Base-by-base conservation (phyloP, 495 filamentous ascomycete genomes). In the Geopyxis carbonaria region DNA sequence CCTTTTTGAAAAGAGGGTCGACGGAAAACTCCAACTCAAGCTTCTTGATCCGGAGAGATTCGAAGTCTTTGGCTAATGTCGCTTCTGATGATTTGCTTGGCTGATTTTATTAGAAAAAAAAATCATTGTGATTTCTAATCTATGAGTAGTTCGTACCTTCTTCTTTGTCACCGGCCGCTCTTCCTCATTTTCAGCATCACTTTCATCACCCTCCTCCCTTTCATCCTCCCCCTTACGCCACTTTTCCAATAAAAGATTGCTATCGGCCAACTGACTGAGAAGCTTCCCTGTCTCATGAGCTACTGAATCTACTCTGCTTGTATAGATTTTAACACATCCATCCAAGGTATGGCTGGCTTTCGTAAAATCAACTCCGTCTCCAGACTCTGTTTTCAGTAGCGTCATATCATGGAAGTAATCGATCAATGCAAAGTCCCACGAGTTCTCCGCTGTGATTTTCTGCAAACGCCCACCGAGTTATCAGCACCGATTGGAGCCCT, bases 321-420 rank as follows among this genome's bases (percentile, higher is more conserved):
- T 99, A 56, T 99, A 99, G 53, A 99, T 95, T 65, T 99, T 99
- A 46, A 99, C 86, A 56, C 89, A 99, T 11, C 89, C 89, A 61
- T 99, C 89, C 16, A 99, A 66, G 7, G 89, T 99, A 59, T 87
- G 95, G 64, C 86, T 94, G 21, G 89, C 89, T 56, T 92, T 91
- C 53, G 95, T 91, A 55, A 99, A 99, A 55, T 99, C 95, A 56
- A 99, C 87, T 9, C 84, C 76, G 41, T 99, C 86, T 24, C 89
- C 89, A n/a, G n/a, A n/a, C n/a, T n/a, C n/a, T 55, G 95, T 91
- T 55, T 87, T 89, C 19, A 99, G 67, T 24, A 99, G 62, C 4
- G 84, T 93, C 91, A 99, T 94, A 51, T 99, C 89, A 52, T 99
- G 86, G 54, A 99, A 99, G 58, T 99, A 99, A 58, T 99, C 89